Evolutionary conservation across 2,329 filamentous ascomycete genomes (phyloP), one percentile per base, ranked within the genome.

Genomic region (Phyllosticta capitalensis): DNA sequence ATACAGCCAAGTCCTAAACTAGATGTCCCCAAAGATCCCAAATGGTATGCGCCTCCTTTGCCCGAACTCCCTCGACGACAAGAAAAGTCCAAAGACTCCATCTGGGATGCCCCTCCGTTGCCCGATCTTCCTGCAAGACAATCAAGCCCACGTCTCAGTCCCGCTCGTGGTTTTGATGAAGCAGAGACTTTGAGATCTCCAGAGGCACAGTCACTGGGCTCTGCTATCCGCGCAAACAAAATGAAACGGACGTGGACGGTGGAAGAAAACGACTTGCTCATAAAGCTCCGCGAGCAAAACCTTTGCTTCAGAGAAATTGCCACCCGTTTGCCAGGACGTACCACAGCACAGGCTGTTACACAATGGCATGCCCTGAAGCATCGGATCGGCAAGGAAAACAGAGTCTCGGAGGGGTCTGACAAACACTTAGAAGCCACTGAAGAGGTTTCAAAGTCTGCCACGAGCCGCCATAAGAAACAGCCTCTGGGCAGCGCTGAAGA

Each of bases 41-140:
- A 45, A 14, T 45, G 38, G 38, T n/a, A n/a, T 45, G 38, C 38
- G 17, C 38, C 38, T 45, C 38, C 38, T 45, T 19, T 45, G 17
- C 38, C 38, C 1, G n/a, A 45, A 2, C 38, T 19, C 26, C 17
- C 38, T 26, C 6, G 52, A 30, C 22, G 12, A 30, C 21, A 19
- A 22, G 3, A 30, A 52, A 21, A 45, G 38, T 17, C 56, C 7
- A n/a, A 26, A 12, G 38, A 59, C 45, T 21, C 58, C 14, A n/a
- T 59, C 3, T 55, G 58, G 58, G 52, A 55, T 26, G 52, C 53
- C 38, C 58, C 58, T 28, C 52, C 58, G 7, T 28, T 59, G 20
- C 58, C 33, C 38, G 38, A 19, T 2, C 38, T 7, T n/a, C 38
- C 4, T 45, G 12, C 38, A n/a, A 17, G 17, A n/a, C 38, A n/a